Conservation (phyloP, 1,284 basidiomycete genomes). For the Ceratobasidium sp. region DNA sequence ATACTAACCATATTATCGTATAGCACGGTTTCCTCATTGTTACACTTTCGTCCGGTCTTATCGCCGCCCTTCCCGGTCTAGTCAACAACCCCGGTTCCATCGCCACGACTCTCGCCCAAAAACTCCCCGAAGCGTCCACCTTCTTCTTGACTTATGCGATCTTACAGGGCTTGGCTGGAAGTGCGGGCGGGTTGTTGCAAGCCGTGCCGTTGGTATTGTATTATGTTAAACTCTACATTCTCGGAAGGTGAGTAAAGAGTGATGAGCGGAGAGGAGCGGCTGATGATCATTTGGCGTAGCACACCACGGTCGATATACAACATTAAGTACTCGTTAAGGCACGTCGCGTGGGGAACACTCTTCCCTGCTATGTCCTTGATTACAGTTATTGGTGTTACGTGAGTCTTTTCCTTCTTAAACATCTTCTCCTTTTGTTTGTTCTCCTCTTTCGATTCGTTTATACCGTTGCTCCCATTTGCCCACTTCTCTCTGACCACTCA, state of each 20-base stretch:
- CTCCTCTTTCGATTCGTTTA: slow-evolving; percentile 57
- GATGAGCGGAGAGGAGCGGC: too few relatives aligned
- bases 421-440: background rate
- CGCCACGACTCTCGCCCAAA: slow-evolving; percentile 67
- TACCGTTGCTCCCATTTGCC: too few relatives aligned
- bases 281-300: too few relatives aligned
- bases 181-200: slow-evolving; percentile 70
- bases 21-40: slow-evolving; percentile 76
- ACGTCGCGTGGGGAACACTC: slow-evolving; percentile 87
- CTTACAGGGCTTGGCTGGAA: slow-evolving; percentile 58
- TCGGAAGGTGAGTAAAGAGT: slow-evolving; percentile 62
- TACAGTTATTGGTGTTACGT: slow-evolving; percentile 52
- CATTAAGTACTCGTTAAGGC: slow-evolving; percentile 58
- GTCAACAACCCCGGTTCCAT: slow-evolving; percentile 67
- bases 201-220: slow-evolving; percentile 73
- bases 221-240: slow-evolving; percentile 72
- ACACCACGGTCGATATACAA: slow-evolving; percentile 62
- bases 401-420: too few relatives aligned
- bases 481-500: too few relatives aligned
- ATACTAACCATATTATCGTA: slow-evolving; percentile 59
- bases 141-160: slow-evolving; percentile 80
- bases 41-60: slow-evolving; percentile 75
- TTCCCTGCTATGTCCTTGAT: slow-evolving; percentile 64
- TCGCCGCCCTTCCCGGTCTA: slow-evolving; percentile 62
- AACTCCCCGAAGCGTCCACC: slow-evolving; percentile 78